Evolutionary conservation across 768 basidiomycete species (phyloP).

Genomic region (Mycena sanguinolenta): DNA sequence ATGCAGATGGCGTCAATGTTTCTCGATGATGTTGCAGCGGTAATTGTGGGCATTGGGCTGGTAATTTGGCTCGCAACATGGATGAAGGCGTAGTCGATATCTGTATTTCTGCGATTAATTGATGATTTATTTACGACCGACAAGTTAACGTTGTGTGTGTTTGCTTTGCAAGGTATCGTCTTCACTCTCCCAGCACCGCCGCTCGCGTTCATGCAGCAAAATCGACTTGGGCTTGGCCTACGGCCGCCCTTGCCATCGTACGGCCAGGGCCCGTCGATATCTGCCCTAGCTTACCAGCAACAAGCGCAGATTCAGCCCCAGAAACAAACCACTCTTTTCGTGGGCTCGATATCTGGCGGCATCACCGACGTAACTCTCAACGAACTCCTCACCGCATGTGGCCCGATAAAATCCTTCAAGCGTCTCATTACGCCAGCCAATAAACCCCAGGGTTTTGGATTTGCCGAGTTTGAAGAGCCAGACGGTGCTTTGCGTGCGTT

Average conservation of each 20-base stretch:
- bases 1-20: slow-evolving; percentile 75
- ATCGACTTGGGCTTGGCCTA: slow-evolving; percentile 89
- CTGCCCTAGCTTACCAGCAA: slow-evolving; percentile 90
- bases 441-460: slow-evolving; percentile 96
- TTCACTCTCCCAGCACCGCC: not conserved
- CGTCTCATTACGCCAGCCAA: slow-evolving; percentile 93
- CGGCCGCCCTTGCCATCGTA: slow-evolving; percentile 89
- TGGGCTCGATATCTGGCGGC: slow-evolving; percentile 96
- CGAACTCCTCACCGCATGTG: slow-evolving; percentile 85
- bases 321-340: slow-evolving; percentile 84
- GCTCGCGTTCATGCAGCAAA: slow-evolving; percentile 45
- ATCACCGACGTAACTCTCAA: slow-evolving; percentile 89
- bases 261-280: slow-evolving; percentile 93
- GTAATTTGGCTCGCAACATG: slow-evolving; percentile 68
- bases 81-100: slow-evolving; percentile 44
- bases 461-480: slow-evolving; percentile 95
- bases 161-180: not conserved
- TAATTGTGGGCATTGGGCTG: slow-evolving; percentile 80
- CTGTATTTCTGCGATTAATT: not conserved
- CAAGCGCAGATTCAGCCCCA: slow-evolving; percentile 67
- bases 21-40: slow-evolving; percentile 77
- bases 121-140: not conserved
- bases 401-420: slow-evolving; percentile 90
- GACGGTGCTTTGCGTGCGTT: slow-evolving; percentile 86
- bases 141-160: no score